These are phyloP conservation scores for Apiospora aurea DNA, from an alignment of 2,329 filamentous ascomycete genomes.

Conservation along the genomic window DNA sequence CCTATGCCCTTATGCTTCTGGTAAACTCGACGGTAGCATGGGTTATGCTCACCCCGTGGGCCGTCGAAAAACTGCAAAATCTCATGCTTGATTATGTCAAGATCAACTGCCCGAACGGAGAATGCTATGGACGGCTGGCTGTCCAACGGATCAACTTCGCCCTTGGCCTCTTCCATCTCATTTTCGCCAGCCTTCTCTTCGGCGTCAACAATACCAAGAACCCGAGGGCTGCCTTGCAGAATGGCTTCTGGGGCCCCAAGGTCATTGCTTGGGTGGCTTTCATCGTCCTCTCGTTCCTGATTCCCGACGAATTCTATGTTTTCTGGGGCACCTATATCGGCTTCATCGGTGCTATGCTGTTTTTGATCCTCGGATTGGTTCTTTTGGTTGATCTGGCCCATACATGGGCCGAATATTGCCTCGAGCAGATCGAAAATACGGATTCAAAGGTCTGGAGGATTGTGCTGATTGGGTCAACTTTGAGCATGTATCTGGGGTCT, in stretches of 20 bases:
- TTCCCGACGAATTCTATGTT: constrained; percentile 93
- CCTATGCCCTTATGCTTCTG: constrained; percentile 91
- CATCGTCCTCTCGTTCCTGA: constrained; percentile 91
- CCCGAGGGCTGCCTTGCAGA: constrained; percentile 86
- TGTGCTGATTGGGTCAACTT: constrained; percentile 87
- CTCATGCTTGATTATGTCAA: constrained; percentile 95
- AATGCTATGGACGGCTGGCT: constrained; percentile 94
- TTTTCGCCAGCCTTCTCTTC: constrained; percentile 83
- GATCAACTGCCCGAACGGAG: constrained; percentile 87
- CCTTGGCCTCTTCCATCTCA: constrained; percentile 89
- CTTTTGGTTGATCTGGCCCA: constrained; percentile 94
- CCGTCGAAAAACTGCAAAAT: constrained; percentile 92
- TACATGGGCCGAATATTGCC: constrained; percentile 95
- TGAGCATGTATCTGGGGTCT: constrained; percentile 91
- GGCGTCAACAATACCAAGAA: constrained; percentile 89
- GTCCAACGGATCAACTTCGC: constrained; percentile 98
- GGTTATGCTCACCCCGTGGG: constrained; percentile 99
- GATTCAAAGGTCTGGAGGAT: constrained; percentile 87
- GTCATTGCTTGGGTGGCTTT: constrained; percentile 87
- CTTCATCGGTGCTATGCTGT: constrained; percentile 86
- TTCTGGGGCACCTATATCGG: constrained; percentile 96
- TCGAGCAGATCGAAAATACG: constrained; percentile 88
- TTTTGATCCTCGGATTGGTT: constrained; percentile 90
- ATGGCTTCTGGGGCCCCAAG: constrained; percentile 99
- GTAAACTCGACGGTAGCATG: constrained; percentile 97